phyloP scores from a whole-genome alignment of 2,329 filamentous ascomycete species.

The Exophiala xenobiotica region DNA sequence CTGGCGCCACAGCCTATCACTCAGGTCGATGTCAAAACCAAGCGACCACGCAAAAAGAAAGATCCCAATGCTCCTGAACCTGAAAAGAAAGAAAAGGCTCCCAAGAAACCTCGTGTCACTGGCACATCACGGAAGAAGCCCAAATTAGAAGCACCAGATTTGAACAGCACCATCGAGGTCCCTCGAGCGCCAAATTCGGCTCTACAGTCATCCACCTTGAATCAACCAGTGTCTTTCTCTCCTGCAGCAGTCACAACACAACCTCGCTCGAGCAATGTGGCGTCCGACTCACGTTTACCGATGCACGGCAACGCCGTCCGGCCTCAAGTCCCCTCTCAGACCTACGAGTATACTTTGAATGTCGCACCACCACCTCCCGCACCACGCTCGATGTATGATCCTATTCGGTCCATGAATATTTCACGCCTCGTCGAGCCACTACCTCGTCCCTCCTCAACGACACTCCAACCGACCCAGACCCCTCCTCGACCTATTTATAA shows the following conservation, averaged over 20 bases:
- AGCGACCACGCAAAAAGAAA: constrained; percentile 38
- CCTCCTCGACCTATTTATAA: constrained; percentile 56
- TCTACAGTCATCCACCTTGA: constrained; percentile 24
- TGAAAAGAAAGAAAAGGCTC: constrained; percentile 31
- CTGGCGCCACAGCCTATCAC: constrained; percentile 25
- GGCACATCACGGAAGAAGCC: constrained; percentile 50
- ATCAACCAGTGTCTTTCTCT: constrained; percentile 24
- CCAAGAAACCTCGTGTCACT: constrained; percentile 29
- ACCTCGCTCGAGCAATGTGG: no score
- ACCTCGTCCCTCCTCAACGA: constrained; percentile 60
- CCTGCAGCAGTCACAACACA: constrained; percentile 9
- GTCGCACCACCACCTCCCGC: constrained; percentile 29
- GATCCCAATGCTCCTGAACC: constrained; percentile 31
- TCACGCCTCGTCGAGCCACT: constrained; percentile 45
- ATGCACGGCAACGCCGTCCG: no score
- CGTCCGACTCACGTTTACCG: no score
- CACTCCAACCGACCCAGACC: constrained; percentile 58
- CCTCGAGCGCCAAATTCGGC: constrained; percentile 9
- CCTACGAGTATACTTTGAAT: constrained; percentile 44
- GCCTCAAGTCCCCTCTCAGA: constrained; percentile 37
- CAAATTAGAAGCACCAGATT: constrained; percentile 38
- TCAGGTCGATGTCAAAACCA: constrained; percentile 11
- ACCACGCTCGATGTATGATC: constrained; percentile 67
- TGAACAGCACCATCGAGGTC: constrained; percentile 17
- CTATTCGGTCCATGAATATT: constrained; percentile 74